Evolutionary conservation across 2,329 filamentous ascomycete genomes (phyloP), one percentile per base, ranked within the genome.

Genomic region (Cyphellophora europaea): DNA sequence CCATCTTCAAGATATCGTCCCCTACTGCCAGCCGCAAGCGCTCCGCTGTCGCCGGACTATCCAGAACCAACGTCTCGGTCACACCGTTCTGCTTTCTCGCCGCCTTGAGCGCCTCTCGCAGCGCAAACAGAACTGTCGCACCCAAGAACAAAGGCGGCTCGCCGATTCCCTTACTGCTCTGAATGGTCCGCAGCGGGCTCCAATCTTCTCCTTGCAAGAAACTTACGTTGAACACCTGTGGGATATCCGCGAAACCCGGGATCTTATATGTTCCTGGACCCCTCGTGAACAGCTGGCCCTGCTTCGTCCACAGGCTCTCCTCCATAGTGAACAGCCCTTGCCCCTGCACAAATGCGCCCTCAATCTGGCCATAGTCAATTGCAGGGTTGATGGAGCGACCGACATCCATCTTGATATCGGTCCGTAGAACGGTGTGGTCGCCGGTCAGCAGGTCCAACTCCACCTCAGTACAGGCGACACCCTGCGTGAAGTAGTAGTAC

Each of bases 401-500:
- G 2, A 96, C 86, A 51, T 96, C 89, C 91, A 98, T 98, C 59
- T 94, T 93, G 62, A 98, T 77, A 53, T 98, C 91, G 2, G 87
- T 84, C 12, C 88, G 78, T 4, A 84, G 62, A 43, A 83, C 87
- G 0, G 89, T 96, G 85, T 85, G 96, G 44, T 91, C 83, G 27
- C 91, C 91, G 0, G 91, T 96, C 16, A 98, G 63, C 0, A 85
- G 89, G 59, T 98, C 91, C 38, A 98, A 71, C 59, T 96, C 86
- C 5, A 95, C 87, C 59, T 96, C 91, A 6, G 88, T 81, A 0
- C 85, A 84, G 0, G 89, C 77, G 4, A 96, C 88, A 35, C 91
- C 91, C 58, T 96, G 89, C 0, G 91, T 96, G 63, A 96, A 98
- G 69, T 98, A 98, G 66, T 89, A 98, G 71, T 87, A 98, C 88